Evolutionary conservation across 306 rosid species (phyloP), one percentile per base, ranked within the genome.

Genomic region (Prunus campanulata): DNA sequence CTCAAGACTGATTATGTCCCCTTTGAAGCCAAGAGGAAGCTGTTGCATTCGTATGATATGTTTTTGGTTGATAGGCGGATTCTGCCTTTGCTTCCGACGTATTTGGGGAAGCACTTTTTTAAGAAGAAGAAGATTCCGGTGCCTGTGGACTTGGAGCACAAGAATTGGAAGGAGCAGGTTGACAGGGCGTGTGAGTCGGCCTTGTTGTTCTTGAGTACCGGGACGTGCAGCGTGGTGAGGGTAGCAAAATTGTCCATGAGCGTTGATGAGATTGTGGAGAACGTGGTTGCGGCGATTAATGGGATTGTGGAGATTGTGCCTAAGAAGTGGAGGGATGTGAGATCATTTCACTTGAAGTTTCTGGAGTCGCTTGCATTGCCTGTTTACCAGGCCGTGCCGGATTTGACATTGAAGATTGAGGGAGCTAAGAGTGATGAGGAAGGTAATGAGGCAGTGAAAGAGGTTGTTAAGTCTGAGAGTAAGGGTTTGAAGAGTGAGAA

Each of bases 71-170:
- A 95, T 42, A 87, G 81, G 82, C 62, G 86, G 52, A 69, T 90
- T 2, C 73, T 89, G 1, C 92, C 90, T 0, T 60, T 89, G 25
- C 57, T 95, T 16, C 93, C 93, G 11, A 44, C 83, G 62, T 39
- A 83, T 6, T 32, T 95, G 29, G 98, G 97, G 77, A 95, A 95
- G 75, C 76, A 84, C 1, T 95, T 95, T 35, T 92, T 80, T 64
- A 90, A 92, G 91, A 95, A 86, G 86, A 83, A 84, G 85, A 95
- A 88, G 89, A 46, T 92, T 67, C 98, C 97, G 3, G 92, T 95
- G 81, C 90, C 91, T 5, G 52, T 95, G 74, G 87, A 95, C 66
- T 64, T 95, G 88, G 79, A 50, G 77, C 89, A 89, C 82, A 82
- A 65, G 50, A 90, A 90, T 71, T 94, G 96, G 97, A 89, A 86